A percentile compares a stretch with the other conserved stretches of the same genome.
Conservation (phyloP, 768 basidiomycete species). For the Trametes punicea region DNA sequence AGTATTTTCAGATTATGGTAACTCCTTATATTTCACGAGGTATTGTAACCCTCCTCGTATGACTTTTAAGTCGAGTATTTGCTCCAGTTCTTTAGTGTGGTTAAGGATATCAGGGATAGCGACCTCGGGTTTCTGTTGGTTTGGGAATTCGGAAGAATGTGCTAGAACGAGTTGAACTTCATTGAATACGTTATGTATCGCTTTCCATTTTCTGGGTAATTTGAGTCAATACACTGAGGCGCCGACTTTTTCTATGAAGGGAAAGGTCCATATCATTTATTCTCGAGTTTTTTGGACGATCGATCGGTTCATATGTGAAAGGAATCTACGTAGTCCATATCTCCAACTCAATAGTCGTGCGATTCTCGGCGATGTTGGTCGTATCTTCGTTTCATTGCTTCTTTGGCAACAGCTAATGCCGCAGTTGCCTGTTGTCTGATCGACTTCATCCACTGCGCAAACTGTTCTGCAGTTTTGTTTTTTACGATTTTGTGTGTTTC, state of each 20-base stretch:
- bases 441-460: constrained; percentile 21
- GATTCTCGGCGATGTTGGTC: background rate
- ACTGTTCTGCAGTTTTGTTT: constrained; percentile 13
- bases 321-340: constrained; percentile 30
- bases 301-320: constrained; percentile 25
- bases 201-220: constrained; percentile 26
- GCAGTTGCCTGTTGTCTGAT: constrained; percentile 15
- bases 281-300: constrained; percentile 25
- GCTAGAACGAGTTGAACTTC: constrained; percentile 15
- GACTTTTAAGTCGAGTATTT: constrained; percentile 20
- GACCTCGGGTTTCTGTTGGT: constrained; percentile 14
- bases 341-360: constrained; percentile 13
- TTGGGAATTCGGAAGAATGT: constrained; percentile 9
- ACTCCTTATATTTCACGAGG: constrained; percentile 29
- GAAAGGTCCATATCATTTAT: constrained; percentile 27
- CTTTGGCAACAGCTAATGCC: constrained; percentile 21
- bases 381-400: constrained; percentile 24
- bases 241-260: constrained; percentile 24
- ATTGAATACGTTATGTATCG: constrained; percentile 29
- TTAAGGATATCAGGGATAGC: constrained; percentile 14
- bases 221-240: constrained; percentile 22
- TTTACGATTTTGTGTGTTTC: too few species aligned
- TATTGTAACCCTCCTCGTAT: constrained; percentile 22
- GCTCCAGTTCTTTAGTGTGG: constrained; percentile 17
- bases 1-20: constrained; percentile 13